A percentile compares a stretch with the other conserved stretches of the same genome.
These are phyloP conservation scores for Erysimum pusillum DNA, from an alignment of 441 rosid species.

Conservation along the genomic window DNA sequence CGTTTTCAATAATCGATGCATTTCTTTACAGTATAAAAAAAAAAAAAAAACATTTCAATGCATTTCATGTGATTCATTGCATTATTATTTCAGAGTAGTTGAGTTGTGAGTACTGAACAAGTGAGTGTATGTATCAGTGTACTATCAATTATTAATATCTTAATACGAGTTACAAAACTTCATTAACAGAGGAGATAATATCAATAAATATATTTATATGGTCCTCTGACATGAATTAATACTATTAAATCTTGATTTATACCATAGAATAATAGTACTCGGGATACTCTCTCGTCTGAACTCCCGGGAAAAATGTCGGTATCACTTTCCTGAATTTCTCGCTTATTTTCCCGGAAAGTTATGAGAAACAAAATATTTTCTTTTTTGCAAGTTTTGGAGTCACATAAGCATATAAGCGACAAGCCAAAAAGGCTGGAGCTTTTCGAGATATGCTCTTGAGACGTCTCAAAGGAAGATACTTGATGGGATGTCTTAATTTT, in stretches of 20 bases:
- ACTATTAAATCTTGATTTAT: neutral
- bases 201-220: neutral
- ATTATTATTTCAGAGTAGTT: constrained; percentile 9
- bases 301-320: constrained; percentile 47
- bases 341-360: constrained; percentile 35
- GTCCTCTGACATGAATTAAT: neutral
- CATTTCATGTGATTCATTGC: neutral
- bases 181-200: neutral
- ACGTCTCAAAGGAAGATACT: constrained; percentile 41
- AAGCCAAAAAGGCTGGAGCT: constrained; percentile 44
- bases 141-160: neutral
- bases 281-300: constrained; percentile 32
- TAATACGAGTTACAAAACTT: neutral
- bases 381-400: constrained; percentile 28
- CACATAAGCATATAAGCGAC: constrained; percentile 28
- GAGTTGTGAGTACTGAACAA: constrained; percentile 18
- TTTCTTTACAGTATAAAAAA: too few relatives aligned
- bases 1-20: constrained; percentile 16
- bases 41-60: too few relatives aligned
- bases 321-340: constrained; percentile 30
- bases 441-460: constrained; percentile 42
- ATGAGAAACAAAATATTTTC: neutral
- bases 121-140: constrained; percentile 18
- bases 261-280: constrained; percentile 9
- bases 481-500: constrained; percentile 26